Evolutionary conservation across 2,329 filamentous ascomycete species (phyloP).

Genomic region (Rachicladosporium sp.): DNA sequence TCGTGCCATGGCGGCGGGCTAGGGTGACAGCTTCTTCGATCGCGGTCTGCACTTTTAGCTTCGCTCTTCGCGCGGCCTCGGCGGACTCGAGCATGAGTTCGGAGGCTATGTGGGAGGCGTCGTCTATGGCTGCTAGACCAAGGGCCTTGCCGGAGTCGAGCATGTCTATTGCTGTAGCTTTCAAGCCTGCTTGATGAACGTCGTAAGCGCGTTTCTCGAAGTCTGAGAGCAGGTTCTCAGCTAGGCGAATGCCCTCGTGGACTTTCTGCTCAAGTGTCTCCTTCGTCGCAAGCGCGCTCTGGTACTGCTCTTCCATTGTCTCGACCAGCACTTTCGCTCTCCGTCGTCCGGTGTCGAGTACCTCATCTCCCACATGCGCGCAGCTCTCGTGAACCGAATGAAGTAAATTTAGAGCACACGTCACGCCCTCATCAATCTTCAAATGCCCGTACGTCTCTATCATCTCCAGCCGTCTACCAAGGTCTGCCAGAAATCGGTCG

Average conservation of each 20-base stretch:
- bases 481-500: slow-evolving; percentile 70
- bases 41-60: slow-evolving; percentile 44
- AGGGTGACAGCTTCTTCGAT: slow-evolving; percentile 75
- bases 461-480: slow-evolving; percentile 76
- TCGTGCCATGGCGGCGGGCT: slow-evolving; percentile 69
- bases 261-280: slow-evolving; percentile 89
- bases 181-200: slow-evolving; percentile 63
- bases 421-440: slow-evolving; percentile 70
- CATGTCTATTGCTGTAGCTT: slow-evolving; percentile 57
- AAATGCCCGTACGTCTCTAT: slow-evolving; percentile 79
- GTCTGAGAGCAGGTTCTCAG: slow-evolving; percentile 75
- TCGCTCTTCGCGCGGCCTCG: slow-evolving; percentile 70
- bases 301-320: slow-evolving; percentile 76
- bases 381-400: slow-evolving; percentile 80
- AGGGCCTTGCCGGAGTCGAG: slow-evolving; percentile 69
- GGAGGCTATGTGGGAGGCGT: slow-evolving; percentile 60
- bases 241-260: slow-evolving; percentile 69
- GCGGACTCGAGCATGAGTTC: slow-evolving; percentile 71
- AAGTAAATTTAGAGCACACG: slow-evolving; percentile 75
- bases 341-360: slow-evolving; percentile 74
- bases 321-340: slow-evolving; percentile 84
- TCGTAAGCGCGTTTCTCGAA: slow-evolving; percentile 74
- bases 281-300: slow-evolving; percentile 71
- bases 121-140: slow-evolving; percentile 67
- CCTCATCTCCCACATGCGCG: slow-evolving; percentile 77